Evolutionary conservation across 441 rosid species (phyloP), one percentile per base, ranked within the genome.

Genomic region (Euphorbia corollata): DNA sequence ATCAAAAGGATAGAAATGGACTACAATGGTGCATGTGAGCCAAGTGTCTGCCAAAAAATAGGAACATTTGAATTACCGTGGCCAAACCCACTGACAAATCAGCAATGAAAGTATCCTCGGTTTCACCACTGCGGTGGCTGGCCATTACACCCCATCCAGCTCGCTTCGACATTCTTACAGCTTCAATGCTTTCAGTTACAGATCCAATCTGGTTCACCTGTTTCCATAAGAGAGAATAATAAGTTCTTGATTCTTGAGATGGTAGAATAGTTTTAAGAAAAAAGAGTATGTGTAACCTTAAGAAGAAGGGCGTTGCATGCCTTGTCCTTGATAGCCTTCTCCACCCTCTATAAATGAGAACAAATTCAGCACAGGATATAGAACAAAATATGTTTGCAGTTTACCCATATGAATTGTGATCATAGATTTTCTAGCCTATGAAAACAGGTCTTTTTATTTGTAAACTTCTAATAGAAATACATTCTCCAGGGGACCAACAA

Each of bases 101-200:
- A 43, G 98, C 99, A 73, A 94, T 91, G 83, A 94, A 94, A 10
- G 99, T 94, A 72, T 91, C 99, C 78, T 94, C 98, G 4, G 99
- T 94, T 74, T 94, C 99, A 74, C 99, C 98, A 84, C 98, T 92
- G 68, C 95, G 79, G 83, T 95, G 99, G 74, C 99, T 92, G 54
- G 98, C 86, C 99, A 95, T 92, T 53, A 95, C 97, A 59, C 99
- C 96, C 98, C 96, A 95, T 1, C 98, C 98, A 65, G 97, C 98
- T 58, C 32, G 75, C 86, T 95, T 95, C 16, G 99, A 88, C 96
- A 90, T 95, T 80, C 69, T 92, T 13, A 95, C 97, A 5, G 99
- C 98, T 83, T 95, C 97, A 23, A 90, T 93, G 75, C 96, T 93
- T 82, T 93, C 97, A 0, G 99, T 93, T 12, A 93, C 98, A 0